Conservation (phyloP, 1,139 yeast genomes). For the Fermentozyma sake region DNA sequence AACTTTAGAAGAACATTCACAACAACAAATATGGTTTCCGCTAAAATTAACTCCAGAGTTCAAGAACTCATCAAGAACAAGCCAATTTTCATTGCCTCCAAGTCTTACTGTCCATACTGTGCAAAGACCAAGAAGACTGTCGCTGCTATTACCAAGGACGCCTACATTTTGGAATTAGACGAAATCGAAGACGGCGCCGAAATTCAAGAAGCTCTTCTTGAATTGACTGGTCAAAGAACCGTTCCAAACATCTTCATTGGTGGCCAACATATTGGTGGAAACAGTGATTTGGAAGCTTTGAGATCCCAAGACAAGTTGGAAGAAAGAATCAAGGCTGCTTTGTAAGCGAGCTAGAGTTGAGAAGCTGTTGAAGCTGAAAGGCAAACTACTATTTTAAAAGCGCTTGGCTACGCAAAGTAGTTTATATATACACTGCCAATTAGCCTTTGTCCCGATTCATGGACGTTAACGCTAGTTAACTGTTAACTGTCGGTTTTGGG, state of each 20-base stretch:
- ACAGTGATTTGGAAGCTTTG: conserved; percentile 74
- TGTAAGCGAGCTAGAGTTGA: conserved; percentile 10
- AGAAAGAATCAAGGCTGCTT: conserved; percentile 21
- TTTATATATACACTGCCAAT: no score
- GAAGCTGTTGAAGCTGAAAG: no score
- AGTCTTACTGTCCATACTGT: conserved; percentile 72
- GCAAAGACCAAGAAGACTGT: conserved; percentile 57
- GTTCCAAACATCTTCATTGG: conserved; percentile 90
- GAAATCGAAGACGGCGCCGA: conserved; percentile 36
- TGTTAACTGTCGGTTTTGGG: no score
- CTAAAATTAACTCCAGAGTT: conserved; percentile 53
- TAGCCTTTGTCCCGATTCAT: no score
- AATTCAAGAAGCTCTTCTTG: conserved; percentile 72
- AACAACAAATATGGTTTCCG: conserved; percentile 27
- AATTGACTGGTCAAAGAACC: conserved; percentile 83
- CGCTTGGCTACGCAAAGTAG: no score
- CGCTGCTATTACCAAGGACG: conserved; percentile 46
- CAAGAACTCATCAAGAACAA: conserved; percentile 61
- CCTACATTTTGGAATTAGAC: conserved; percentile 66
- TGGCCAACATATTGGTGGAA: conserved; percentile 93
- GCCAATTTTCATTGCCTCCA: conserved; percentile 81
- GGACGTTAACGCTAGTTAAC: no score
- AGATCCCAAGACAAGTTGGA: conserved; percentile 24
- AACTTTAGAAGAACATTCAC: conserved; percentile 10
- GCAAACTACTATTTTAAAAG: no score